Base-by-base conservation (phyloP, 2,329 filamentous ascomycete species). In the Metarhizium humberi region DNA sequence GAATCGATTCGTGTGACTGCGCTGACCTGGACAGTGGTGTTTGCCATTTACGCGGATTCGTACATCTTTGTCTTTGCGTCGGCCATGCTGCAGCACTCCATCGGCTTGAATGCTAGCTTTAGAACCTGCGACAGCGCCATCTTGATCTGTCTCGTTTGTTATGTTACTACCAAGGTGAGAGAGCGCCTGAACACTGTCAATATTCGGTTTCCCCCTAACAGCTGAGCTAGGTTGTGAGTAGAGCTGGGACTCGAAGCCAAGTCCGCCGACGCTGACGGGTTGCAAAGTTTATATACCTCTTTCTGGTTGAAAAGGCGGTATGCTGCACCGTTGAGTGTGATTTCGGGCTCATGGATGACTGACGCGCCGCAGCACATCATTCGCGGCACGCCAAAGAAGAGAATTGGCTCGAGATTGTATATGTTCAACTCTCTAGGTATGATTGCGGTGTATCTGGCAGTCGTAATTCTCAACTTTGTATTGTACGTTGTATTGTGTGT, bases 231-330 rank as follows among this genome's bases (percentile, higher is more conserved):
- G 68, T 71, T 59, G 68, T 72, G 51, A 50, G 67, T 61, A 5
- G 43, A 25, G 6, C 45, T 20, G 45, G 30, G 30, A 30, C 14
- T 6, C 30, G 45, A 18, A 16, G 42, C 16, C 7, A 16, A 25
- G 42, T 45, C 42, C 16, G 14, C 18, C 11, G 38, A 11, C 3
- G 42, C 51, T 45, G 32, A 53, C 25, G 8, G 6, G 38, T 45
- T 18, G 38, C 25, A 8, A 49, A 78, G 70, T 67, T 85, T 25
- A 81, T 85, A n/a, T 86, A 86, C 62, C 72, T 82, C 30, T 86
- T 86, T 63, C 70, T 86, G 2, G 81, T 84, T 1, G 84, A 86
- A 64, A 83, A 82, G 67, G 81, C 79, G 47, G 80, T 82, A 29
- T 29, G 56, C 51, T 40, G 10, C 46, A 67, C 64, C 75, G 68